phyloP scores from a whole-genome alignment of 2,329 filamentous ascomycete genomes.

The Rugonectria rugulosa region DNA sequence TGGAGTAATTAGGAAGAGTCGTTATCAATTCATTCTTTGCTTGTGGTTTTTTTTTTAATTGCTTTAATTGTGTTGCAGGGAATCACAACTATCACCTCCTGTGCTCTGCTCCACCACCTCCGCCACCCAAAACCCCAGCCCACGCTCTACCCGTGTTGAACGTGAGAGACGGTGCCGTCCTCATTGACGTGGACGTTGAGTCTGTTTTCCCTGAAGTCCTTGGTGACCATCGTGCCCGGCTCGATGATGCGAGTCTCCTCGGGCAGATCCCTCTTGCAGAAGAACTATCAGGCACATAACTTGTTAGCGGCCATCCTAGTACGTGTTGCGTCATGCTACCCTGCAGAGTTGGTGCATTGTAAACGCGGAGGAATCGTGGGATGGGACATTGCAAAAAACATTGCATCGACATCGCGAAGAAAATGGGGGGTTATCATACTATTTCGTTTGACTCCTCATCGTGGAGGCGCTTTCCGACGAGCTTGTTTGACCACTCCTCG shows the following conservation, averaged over 20 bases:
- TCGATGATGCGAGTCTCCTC: constrained; percentile 63
- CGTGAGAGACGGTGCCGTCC: constrained; percentile 67
- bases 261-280: constrained; percentile 67
- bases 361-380: neutral
- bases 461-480: constrained; percentile 70
- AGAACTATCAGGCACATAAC: constrained; percentile 53
- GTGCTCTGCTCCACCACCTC: neutral
- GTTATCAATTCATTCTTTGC: too few species aligned
- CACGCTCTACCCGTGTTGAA: constrained; percentile 58
- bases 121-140: neutral
- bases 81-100: too few species aligned
- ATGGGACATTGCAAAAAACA: neutral
- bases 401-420: neutral
- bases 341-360: neutral
- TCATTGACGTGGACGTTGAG: constrained; percentile 68
- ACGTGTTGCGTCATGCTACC: constrained; percentile 1
- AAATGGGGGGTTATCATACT: constrained; percentile 55
- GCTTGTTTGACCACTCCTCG: constrained; percentile 67
- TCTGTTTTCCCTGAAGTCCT: constrained; percentile 60
- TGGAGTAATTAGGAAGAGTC: too few species aligned
- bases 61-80: neutral
- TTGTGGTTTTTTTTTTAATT: too few species aligned
- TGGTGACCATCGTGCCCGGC: constrained; percentile 65
- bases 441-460: constrained; percentile 57
- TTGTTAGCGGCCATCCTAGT: constrained; percentile 1